Evolutionary conservation across 495 filamentous ascomycete genomes (phyloP).

Genomic region (Tuber calosporum): DNA sequence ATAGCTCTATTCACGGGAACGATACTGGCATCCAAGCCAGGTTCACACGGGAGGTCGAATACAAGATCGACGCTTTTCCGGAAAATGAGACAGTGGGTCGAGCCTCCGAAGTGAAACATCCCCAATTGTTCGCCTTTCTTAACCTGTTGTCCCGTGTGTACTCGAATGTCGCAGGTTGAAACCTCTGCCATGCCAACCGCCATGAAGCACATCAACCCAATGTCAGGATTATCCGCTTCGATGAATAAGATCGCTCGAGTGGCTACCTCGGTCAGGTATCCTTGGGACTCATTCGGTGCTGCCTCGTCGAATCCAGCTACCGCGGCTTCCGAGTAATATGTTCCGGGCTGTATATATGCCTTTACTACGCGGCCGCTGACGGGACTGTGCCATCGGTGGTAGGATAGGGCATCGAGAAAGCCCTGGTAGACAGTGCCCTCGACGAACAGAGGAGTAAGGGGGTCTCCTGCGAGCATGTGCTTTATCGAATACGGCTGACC

Average conservation of each 20-base stretch:
- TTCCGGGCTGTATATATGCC: constrained; percentile 54
- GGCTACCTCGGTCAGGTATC: constrained; percentile 54
- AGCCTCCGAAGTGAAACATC: constrained; percentile 71
- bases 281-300: constrained; percentile 43
- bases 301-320: constrained; percentile 47
- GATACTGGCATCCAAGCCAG: constrained; percentile 4
- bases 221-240: constrained; percentile 57
- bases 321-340: constrained; percentile 61
- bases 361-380: constrained; percentile 54
- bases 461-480: constrained; percentile 57
- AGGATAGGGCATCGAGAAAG: constrained; percentile 57
- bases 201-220: constrained; percentile 61
- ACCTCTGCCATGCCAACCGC: constrained; percentile 67
- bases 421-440: constrained; percentile 61
- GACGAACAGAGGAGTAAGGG: constrained; percentile 51
- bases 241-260: constrained; percentile 62
- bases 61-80: constrained; percentile 13
- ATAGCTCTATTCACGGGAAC: constrained; percentile 11
- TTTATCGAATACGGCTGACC: constrained; percentile 57
- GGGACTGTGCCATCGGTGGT: constrained; percentile 65
- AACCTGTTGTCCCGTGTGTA: constrained; percentile 54
- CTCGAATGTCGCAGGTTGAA: constrained; percentile 59
- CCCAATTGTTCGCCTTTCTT: constrained; percentile 61
- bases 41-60: constrained; percentile 14
- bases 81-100: constrained; percentile 59